Base-by-base conservation (phyloP, 2,329 filamentous ascomycete genomes). In the Colletotrichum godetiae region DNA sequence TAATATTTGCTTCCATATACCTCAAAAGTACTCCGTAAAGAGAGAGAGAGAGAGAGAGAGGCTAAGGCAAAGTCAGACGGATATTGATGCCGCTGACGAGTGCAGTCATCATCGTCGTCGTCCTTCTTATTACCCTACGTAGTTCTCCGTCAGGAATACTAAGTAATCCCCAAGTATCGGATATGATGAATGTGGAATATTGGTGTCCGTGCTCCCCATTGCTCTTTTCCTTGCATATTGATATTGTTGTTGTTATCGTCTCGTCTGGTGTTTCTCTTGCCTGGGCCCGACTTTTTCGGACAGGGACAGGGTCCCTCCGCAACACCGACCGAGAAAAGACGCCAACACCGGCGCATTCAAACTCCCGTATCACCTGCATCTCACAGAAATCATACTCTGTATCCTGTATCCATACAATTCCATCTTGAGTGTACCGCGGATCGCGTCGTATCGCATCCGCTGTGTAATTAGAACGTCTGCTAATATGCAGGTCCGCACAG, bases 211-310 rank as follows among this genome's bases (percentile, higher is more conserved):
- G 65, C 69, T 55, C 42, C 27, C 35, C 33, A 27, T 52, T 19
- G 60, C 42, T n/a, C 19, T 29, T 31, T 33, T 35, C 22, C 35
- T 57, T 68, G 68, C 64, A 60, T 67, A 19, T 53, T 53, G n/a
- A 55, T 55, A 53, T 69, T 63, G 19, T 46, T 33, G 58, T 57
- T 62, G 13, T 62, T 49, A 59, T 68, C 58, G 69, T 72, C 52
- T 72, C 68, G 63, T 72, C 68, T 68, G 56, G 68, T 68, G 56
- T 68, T 61, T 72, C 64, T 64, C 49, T 37, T 63, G 46, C 35
- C 31, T 56, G 58, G 22, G 29, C 61, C 22, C 46, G 29, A 64
- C 61, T 35, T 11, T 46, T n/a, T 19, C 27, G 27, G 49, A 42
- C 61, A 64, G 31, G 61, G 61, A 56, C 46, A 55, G 49, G 61